Conservation (phyloP, 2,329 filamentous ascomycete genomes). For the Venturia oleaginea region DNA sequence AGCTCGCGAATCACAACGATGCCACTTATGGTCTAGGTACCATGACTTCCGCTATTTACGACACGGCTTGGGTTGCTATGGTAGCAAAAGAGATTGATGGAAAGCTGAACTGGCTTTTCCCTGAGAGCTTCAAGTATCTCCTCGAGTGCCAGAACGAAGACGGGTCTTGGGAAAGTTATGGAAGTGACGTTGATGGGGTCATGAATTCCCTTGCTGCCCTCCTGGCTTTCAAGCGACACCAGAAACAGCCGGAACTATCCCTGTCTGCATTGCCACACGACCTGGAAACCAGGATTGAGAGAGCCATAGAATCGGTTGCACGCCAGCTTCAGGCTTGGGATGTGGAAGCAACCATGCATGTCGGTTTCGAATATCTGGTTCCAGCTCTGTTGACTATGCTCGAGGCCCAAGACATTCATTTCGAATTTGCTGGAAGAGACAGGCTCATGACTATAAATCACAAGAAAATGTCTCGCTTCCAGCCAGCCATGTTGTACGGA, state of each 20-base stretch:
- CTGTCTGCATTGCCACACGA: not conserved
- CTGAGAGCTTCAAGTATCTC: not conserved
- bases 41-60: conserved; percentile 1
- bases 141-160: not conserved
- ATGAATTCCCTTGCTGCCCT: conserved; percentile 1
- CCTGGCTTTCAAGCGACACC: not conserved
- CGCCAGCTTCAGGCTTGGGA: conserved; percentile 10
- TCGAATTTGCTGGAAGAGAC: conserved; percentile 12
- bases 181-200: not conserved
- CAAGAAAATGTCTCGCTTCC: conserved; percentile 13
- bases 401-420: not conserved
- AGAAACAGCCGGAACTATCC: not conserved
- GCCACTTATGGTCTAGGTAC: not conserved
- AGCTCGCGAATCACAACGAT: not conserved
- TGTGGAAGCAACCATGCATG: conserved; percentile 7
- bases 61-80: not conserved
- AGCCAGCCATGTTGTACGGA: conserved; percentile 12
- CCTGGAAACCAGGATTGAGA: not conserved
- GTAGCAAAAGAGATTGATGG: not conserved
- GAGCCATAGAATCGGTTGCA: not conserved
- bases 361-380: conserved; percentile 19
- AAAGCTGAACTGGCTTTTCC: not conserved
- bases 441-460: conserved; percentile 2
- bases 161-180: conserved; percentile 1
- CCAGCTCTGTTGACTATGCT: conserved; percentile 14